Conservation (phyloP, 202 grass and related monocot genomes). For the Zizania palustris region DNA sequence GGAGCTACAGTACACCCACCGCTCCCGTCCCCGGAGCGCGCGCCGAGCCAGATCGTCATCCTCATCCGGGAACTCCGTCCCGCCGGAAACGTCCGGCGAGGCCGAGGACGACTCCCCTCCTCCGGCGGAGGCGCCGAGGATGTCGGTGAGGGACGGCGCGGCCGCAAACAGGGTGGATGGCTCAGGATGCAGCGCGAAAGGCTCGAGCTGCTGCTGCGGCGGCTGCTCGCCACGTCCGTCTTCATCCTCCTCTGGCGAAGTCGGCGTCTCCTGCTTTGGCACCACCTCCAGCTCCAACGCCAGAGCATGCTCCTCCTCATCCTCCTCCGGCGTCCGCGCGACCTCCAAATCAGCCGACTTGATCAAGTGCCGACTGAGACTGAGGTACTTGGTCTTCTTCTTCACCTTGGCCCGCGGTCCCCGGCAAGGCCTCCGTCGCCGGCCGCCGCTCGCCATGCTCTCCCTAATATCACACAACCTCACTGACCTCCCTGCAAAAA, state of each 20-base stretch:
- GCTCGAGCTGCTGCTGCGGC: slow-evolving; percentile 36
- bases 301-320: too few species aligned
- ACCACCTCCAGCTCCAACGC: background rate
- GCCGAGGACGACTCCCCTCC: slow-evolving; percentile 26
- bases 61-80: background rate
- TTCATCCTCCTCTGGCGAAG: background rate
- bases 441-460: slow-evolving; percentile 26
- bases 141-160: slow-evolving; percentile 64
- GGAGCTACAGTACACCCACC: slow-evolving; percentile 82
- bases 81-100: slow-evolving; percentile 38
- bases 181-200: slow-evolving; percentile 60
- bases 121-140: slow-evolving; percentile 52
- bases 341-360: background rate
- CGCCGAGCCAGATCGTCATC: slow-evolving; percentile 66
- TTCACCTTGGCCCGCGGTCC: slow-evolving; percentile 34
- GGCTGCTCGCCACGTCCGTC: background rate
- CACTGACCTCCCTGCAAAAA: background rate
- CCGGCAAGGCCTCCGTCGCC: slow-evolving; percentile 19
- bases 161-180: slow-evolving; percentile 56
- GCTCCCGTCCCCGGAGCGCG: slow-evolving; percentile 74
- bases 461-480: background rate
- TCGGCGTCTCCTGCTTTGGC: background rate
- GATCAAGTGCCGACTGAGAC: slow-evolving; percentile 54
- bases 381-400: slow-evolving; percentile 73
- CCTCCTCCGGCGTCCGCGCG: too few species aligned